Evolutionary conservation across 306 rosid species (phyloP), one percentile per base, ranked within the genome.

Genomic region (Delonix regia): DNA sequence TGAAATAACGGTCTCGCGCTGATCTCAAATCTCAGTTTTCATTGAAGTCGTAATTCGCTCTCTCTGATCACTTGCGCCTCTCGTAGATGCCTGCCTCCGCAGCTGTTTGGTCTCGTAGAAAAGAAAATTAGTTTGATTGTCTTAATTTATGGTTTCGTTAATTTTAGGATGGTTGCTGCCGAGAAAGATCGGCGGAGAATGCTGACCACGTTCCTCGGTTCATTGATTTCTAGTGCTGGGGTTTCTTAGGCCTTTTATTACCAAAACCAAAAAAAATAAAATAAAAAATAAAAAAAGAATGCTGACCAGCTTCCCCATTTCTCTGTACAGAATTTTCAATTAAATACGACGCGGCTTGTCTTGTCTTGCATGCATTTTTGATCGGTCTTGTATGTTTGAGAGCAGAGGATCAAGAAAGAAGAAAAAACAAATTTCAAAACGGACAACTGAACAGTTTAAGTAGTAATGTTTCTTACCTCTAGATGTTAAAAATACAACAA

Each of bases 101-200:
- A 27, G 24, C 22, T 18, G 47, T 1, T 42, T 67, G 34, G 52
- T 28, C 36, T 67, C 33, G 33, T 22, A 0, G 47, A 52, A 52
- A 38, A 52, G 71, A 76, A 82, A 82, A 28, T 82, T 73, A 69
- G 81, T 57, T 69, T 44, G 13, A 5, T 77, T 19, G 33, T 69
- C 61, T 51, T 21, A 22, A 59, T 78, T 53, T 62, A 62, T 36
- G 60, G 59, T 55, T 66, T 81, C 82, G 84, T 88, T 86, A 77
- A 81, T 86, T 89, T 86, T 91, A 62, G 90, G 86, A 88, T 65
- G 90, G 89, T 64, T 72, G 83, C 78, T 87, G 88, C 93, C 85
- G 79, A 65, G 98, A 90, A 94, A 83, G 90, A 88, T 84, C 94
- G 91, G 89, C 86, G 84, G 85, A 84, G 63, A 86, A 94, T 92